Conservation (phyloP, 2,329 filamentous ascomycete genomes). For the Exophiala bonariae region DNA sequence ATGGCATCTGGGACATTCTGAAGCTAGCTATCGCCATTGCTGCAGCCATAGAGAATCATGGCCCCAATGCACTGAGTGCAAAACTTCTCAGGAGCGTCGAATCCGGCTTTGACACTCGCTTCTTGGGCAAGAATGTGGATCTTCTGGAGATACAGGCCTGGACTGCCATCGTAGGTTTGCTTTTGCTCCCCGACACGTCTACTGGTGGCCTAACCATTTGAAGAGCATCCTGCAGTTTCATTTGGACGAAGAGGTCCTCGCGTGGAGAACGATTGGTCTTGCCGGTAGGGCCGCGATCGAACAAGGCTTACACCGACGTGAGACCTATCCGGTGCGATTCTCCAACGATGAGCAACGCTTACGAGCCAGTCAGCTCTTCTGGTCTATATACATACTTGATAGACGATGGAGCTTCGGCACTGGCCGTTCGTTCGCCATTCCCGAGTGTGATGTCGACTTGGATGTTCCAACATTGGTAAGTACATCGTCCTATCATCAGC, state of each 20-base stretch:
- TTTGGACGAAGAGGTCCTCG: conserved; percentile 50
- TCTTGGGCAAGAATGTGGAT: not conserved
- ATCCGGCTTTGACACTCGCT: not conserved
- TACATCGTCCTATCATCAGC: conserved; percentile 21
- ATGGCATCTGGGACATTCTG: not conserved
- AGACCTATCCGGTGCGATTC: conserved; percentile 39
- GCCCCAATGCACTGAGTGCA: not conserved
- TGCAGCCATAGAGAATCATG: not conserved
- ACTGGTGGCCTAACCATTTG: not conserved
- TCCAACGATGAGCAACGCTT: conserved; percentile 37
- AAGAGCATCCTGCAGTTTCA: conserved; percentile 27
- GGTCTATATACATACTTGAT: conserved; percentile 54
- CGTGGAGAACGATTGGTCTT: conserved; percentile 50
- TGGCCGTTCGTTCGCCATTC: conserved; percentile 49
- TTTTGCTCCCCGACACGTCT: not conserved
- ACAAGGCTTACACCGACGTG: conserved; percentile 49
- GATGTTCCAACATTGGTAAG: conserved; percentile 46
- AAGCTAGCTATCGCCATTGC: not conserved
- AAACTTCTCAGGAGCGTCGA: not conserved
- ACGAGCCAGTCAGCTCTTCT: conserved; percentile 41
- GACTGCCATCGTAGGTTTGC: not conserved
- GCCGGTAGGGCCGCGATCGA: conserved; percentile 49
- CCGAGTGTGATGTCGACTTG: conserved; percentile 52
- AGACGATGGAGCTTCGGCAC: conserved; percentile 55
- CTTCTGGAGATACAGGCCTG: not conserved